Evolutionary conservation across 768 basidiomycete genomes (phyloP), one percentile per base, ranked within the genome.

Genomic region (Phylloporus scabripes): DNA sequence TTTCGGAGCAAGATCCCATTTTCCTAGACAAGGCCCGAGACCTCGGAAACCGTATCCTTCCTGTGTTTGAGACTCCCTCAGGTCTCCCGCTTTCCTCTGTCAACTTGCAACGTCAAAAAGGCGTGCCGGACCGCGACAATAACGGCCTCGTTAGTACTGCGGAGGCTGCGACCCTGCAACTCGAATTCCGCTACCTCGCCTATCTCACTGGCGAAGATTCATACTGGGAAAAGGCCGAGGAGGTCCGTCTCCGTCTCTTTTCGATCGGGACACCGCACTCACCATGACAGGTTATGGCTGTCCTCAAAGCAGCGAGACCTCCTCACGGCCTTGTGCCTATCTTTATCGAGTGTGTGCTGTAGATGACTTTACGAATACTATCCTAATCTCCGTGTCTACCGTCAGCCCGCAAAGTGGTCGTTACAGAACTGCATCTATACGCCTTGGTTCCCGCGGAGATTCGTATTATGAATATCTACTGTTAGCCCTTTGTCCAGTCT

Each of bases 381-480:
- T 39, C 33, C 52, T 63, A 26, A 59, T 52, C 14, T 45, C 44
- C 54, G 17, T 42, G 52, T 42, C 37, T 21, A 39, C 21, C 5
- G 15, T 29, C 52, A 84, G 83, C 23, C 73, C 79, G 0, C 47
- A 69, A 26, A 70, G 62, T 38, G 82, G 83, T 17, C 70, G 66
- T 46, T 85, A 81, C 53, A 66, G 82, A 17, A 69, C 79, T 21
- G 82, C 87, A 11, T 79, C 86, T 15, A 87, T 98, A 53, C 82
- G 93, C 11, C 78, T 98, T 18, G 94, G 94, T 23, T 92, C 92
- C 29, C 77, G 92, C 37, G 94, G 86, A 26, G 94, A 98, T 65
- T 92, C 90, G 2, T 97, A 84, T 69, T 98, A 96, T 62, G 94
- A 95, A 65, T 92, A 94, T 61, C 68, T 92, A 14, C 61, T 93